These are phyloP conservation scores for Sarocladium strictum DNA, from an alignment of 2,329 filamentous ascomycete species.

Conservation along the genomic window DNA sequence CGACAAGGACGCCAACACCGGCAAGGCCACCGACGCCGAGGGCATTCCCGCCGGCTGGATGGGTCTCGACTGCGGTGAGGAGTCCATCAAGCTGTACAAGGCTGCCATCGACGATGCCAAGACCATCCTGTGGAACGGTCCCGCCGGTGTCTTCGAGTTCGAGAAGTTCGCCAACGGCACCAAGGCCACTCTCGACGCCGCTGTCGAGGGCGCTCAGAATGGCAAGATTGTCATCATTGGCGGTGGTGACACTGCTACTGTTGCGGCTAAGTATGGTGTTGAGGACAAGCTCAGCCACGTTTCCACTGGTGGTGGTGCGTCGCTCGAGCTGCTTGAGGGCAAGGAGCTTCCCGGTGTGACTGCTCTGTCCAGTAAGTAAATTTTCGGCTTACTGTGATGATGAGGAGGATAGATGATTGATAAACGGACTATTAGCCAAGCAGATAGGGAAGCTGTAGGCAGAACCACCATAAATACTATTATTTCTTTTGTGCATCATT, in stretches of 20 bases:
- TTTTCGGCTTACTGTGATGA: conserved; percentile 9
- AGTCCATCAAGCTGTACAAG: conserved; percentile 86
- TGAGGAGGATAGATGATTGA: background rate
- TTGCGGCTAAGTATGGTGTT: conserved; percentile 92
- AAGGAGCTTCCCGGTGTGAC: conserved; percentile 93
- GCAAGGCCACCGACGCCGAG: conserved; percentile 75
- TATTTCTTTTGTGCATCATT: background rate
- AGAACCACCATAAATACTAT: background rate
- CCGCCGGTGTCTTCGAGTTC: conserved; percentile 95
- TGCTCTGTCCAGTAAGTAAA: conserved; percentile 76
- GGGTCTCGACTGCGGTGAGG: conserved; percentile 89
- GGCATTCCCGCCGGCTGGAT: conserved; percentile 97
- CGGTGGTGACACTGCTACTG: conserved; percentile 95
- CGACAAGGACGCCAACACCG: conserved; percentile 71
- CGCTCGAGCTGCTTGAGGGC: conserved; percentile 92
- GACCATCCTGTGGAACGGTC: conserved; percentile 99
- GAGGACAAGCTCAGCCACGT: conserved; percentile 98
- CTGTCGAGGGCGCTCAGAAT: conserved; percentile 69
- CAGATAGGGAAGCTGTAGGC: background rate
- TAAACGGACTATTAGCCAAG: background rate
- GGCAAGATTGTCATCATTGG: conserved; percentile 98
- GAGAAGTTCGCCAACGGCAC: conserved; percentile 90
- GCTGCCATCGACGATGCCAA: conserved; percentile 79
- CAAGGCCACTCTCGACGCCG: conserved; percentile 85
- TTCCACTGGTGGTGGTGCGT: conserved; percentile 92